phyloP scores from a whole-genome alignment of 163 green algal species.

The Volvox carteri region DNA sequence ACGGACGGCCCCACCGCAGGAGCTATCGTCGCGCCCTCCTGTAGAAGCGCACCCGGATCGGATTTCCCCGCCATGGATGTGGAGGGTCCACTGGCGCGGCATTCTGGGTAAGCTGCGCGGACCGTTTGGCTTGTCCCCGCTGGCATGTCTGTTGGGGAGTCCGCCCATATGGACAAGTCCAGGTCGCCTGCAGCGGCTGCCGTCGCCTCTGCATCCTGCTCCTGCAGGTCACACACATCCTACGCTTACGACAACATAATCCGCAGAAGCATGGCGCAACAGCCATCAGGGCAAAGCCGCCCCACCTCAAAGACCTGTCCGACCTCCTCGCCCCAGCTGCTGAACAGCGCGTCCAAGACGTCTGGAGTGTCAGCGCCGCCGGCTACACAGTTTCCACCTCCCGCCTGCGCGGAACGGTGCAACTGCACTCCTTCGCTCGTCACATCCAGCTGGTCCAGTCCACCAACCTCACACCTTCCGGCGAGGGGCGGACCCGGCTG shows the following conservation, averaged over 20 bases:
- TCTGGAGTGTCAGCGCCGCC: conserved; percentile 12
- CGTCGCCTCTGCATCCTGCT: conserved; percentile 1
- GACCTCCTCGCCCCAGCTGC: conserved; percentile 53
- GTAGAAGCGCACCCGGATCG: neutral
- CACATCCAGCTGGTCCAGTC: neutral
- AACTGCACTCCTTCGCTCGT: neutral
- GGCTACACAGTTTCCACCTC: neutral
- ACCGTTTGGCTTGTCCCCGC: neutral
- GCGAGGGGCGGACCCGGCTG: neutral
- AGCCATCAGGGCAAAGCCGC: neutral
- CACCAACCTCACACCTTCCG: neutral
- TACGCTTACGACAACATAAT: no score
- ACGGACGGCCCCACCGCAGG: neutral
- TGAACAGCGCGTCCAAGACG: conserved; percentile 49
- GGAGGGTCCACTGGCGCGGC: neutral
- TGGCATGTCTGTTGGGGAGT: neutral
- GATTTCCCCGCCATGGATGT: neutral
- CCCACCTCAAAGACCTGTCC: neutral
- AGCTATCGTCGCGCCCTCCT: neutral
- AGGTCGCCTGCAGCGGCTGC: conserved; percentile 42
- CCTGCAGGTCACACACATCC: neutral
- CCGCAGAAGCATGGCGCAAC: no score
- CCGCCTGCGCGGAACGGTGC: neutral
- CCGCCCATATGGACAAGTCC: conserved; percentile 49
- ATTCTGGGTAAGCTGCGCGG: neutral